A percentile compares a stretch with the other conserved stretches of the same genome.
These are phyloP conservation scores for Phellopilus nigrolimitatus DNA, from an alignment of 1,284 basidiomycete species.

Conservation along the genomic window DNA sequence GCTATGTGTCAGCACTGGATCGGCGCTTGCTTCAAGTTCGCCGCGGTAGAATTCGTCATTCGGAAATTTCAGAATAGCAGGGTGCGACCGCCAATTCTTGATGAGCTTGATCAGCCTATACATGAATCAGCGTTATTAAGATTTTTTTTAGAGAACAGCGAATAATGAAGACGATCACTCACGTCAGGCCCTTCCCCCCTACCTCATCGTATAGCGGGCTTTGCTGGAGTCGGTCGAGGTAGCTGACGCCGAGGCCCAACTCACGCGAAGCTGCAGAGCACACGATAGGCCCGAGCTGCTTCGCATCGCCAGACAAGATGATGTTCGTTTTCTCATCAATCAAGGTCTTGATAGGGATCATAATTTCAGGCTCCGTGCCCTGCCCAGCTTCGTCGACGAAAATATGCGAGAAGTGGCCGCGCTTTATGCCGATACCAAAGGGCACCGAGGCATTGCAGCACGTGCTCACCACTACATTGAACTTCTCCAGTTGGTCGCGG, in stretches of 20 bases:
- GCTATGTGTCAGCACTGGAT: constrained; percentile 31
- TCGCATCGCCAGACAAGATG: constrained; percentile 55
- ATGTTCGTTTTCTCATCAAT: constrained; percentile 48
- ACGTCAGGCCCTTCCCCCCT: constrained; percentile 39
- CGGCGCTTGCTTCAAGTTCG: constrained; percentile 43
- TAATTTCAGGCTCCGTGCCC: constrained; percentile 52
- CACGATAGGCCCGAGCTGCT: constrained; percentile 60
- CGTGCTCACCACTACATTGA: constrained; percentile 54
- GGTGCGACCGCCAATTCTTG: constrained; percentile 57
- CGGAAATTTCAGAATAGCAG: constrained; percentile 50
- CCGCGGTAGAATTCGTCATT: constrained; percentile 52
- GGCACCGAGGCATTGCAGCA: constrained; percentile 56
- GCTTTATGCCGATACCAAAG: constrained; percentile 43
- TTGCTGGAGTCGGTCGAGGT: constrained; percentile 53
- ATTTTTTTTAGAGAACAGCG: not conserved
- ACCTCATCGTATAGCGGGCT: constrained; percentile 40
- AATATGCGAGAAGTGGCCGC: constrained; percentile 35
- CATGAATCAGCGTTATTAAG: not conserved
- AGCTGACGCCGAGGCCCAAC: constrained; percentile 50
- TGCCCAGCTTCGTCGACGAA: constrained; percentile 42
- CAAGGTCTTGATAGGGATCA: constrained; percentile 53
- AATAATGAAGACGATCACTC: constrained; percentile 21
- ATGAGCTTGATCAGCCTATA: constrained; percentile 44
- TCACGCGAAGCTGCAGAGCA: constrained; percentile 44
- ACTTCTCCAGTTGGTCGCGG: constrained; percentile 39